These are phyloP conservation scores for Colletotrichum sp. DNA, from an alignment of 2,329 filamentous ascomycete species.

Conservation along the genomic window DNA sequence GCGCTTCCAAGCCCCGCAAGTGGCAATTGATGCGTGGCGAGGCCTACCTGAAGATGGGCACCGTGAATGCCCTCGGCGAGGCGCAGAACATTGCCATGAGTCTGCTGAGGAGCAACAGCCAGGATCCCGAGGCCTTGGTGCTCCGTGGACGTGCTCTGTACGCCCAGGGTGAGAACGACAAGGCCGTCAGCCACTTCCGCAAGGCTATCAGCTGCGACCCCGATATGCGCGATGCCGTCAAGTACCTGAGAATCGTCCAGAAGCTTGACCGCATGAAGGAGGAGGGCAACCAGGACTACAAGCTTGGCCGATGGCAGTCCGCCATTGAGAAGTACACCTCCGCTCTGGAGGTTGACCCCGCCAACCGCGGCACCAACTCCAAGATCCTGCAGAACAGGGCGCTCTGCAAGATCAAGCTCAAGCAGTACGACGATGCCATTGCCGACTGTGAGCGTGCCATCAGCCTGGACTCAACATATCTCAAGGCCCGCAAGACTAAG, in stretches of 20 bases:
- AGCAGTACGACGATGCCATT: slow-evolving; percentile 82
- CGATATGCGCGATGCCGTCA: slow-evolving; percentile 87
- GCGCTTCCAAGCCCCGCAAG: slow-evolving; percentile 84
- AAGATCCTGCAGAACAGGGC: slow-evolving; percentile 96
- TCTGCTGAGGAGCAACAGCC: slow-evolving; percentile 82
- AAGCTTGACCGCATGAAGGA: slow-evolving; percentile 94
- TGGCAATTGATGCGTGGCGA: slow-evolving; percentile 94
- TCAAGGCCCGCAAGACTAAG: slow-evolving; percentile 91
- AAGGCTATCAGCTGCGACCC: slow-evolving; percentile 90
- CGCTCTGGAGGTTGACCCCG: slow-evolving; percentile 83
- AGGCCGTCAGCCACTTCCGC: slow-evolving; percentile 90
- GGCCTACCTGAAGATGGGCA: slow-evolving; percentile 91
- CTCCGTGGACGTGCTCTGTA: slow-evolving; percentile 88
- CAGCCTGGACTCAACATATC: slow-evolving; percentile 81
- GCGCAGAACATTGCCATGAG: slow-evolving; percentile 92
- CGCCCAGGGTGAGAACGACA: slow-evolving; percentile 91
- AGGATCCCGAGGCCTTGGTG: slow-evolving; percentile 92
- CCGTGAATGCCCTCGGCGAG: slow-evolving; percentile 85
- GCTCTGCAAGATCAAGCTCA: slow-evolving; percentile 81
- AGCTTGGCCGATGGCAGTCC: slow-evolving; percentile 77
- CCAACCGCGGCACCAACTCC: slow-evolving; percentile 90
- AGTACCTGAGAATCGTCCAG: slow-evolving; percentile 87
- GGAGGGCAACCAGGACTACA: slow-evolving; percentile 90
- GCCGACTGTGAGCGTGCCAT: slow-evolving; percentile 86
- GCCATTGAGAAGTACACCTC: slow-evolving; percentile 86